Base-by-base conservation (phyloP, 352 stramenopile genomes). In the Globisporangium mamillatum region DNA sequence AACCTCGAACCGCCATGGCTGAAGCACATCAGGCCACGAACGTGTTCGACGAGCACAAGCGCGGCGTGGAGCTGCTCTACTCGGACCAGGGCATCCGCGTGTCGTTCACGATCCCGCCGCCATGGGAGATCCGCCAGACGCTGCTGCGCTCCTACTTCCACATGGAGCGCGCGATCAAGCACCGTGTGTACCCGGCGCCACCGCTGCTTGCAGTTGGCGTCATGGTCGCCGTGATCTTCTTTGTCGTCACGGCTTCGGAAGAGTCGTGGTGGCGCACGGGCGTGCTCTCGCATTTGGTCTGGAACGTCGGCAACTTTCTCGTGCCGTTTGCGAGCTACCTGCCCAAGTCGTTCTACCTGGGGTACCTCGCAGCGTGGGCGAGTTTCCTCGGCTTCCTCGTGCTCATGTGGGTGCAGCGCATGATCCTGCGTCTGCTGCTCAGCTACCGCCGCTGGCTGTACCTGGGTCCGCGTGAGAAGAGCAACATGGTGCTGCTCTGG, bases 401-500 rank as follows among this genome's bases (percentile, higher is more conserved):
- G 64, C 81, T 97, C 72, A 96, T 97, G 85, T 86, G 80, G 52
- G 66, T 89, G 8, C 89, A 97, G 73, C 86, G 91, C 27, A 69
- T 97, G 20, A 81, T 95, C 57, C 74, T 97, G 32, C 84, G 88
- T 10, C 64, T 90, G 14, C 72, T 97, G 41, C 76, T 97, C 48
- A 94, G 84, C 74, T 97, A 95, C 77, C 82, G 90, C 53, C 82
- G 88, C 36, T 97, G 89, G 89, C 67, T 97, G 12, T 97, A 97
- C 78, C 69, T 94, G 7, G 84, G 61, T 0, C 84, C 86, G 3
- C 77, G 77, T 41, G 73, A 97, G 63, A 92, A 91, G 69, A 89
- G 78, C 75, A 76, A 75, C 12, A 74, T 80, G 1, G 84, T 96
- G 32, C 69, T 90, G 56, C 66, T 76, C 32, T 97, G 91, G 91